Conservation (phyloP, 305 asterid species). For the Withania somnifera region DNA sequence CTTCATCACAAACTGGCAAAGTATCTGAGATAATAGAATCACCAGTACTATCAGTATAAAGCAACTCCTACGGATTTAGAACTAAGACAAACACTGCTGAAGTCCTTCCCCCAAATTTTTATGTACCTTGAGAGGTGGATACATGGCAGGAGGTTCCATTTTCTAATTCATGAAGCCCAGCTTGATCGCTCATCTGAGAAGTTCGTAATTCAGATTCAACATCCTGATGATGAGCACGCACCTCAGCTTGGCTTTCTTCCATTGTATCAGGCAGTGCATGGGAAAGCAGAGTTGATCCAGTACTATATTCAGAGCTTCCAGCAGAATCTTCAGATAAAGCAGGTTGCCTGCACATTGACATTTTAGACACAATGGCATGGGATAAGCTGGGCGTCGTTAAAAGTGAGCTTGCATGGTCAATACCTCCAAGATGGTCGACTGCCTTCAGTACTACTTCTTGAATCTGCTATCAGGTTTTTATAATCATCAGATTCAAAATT, state of each 20-base stretch:
- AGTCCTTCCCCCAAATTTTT: neutral
- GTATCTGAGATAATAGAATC: slow-evolving; percentile 25
- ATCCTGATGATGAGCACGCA: slow-evolving; percentile 29
- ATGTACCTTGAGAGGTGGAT: slow-evolving; percentile 41
- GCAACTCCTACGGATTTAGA: neutral
- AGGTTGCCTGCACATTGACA: slow-evolving; percentile 50
- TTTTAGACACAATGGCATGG: slow-evolving; percentile 21
- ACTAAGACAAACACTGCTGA: neutral
- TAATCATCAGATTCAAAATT: slow-evolving; percentile 55
- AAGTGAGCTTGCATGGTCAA: slow-evolving; percentile 2
- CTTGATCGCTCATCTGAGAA: slow-evolving; percentile 30
- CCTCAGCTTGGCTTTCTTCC: slow-evolving; percentile 42
- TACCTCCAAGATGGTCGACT: slow-evolving; percentile 71
- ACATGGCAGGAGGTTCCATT: slow-evolving; percentile 26
- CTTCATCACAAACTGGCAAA: slow-evolving; percentile 27
- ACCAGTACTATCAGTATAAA: neutral
- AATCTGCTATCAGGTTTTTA: slow-evolving; percentile 53
- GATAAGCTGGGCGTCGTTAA: slow-evolving; percentile 6
- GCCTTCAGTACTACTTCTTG: slow-evolving; percentile 39
- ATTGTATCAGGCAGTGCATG: slow-evolving; percentile 26
- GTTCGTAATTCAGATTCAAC: slow-evolving; percentile 32
- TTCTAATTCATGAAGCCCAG: slow-evolving; percentile 28
- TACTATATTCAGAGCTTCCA: slow-evolving; percentile 56
- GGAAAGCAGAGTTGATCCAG: slow-evolving; percentile 54
- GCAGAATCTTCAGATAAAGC: slow-evolving; percentile 39